Base-by-base conservation (phyloP, 2,329 filamentous ascomycete species). In the Pestalotiopsis sp. region DNA sequence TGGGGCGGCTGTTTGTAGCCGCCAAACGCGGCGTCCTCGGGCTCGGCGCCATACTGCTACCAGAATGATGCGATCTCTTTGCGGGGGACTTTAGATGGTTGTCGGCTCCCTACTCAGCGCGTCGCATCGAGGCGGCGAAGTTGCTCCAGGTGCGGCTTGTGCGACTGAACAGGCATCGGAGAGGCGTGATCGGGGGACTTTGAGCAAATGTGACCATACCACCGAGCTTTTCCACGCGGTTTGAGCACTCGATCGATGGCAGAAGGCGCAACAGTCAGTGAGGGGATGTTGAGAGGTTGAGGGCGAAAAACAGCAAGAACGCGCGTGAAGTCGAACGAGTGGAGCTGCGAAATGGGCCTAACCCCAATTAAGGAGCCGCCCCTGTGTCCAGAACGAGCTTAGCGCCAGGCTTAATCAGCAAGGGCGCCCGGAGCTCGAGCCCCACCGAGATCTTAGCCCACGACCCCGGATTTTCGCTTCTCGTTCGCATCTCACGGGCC, bases 111-210 rank as follows among this genome's bases (percentile, higher is more conserved):
- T 72, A 74, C 74, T 78, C 77, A 79, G 76, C 76, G 76, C 76
- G 77, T 78, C 76, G 76, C 77, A 77, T 75, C 75, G 65, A 74
- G 72, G 70, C 68, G 74, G 69, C 73, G 74, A 72, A 73, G 75
- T 72, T 75, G 74, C 69, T 70, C 74, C 69, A 71, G 70, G 68
- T 72, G 73, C 68, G 74, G 73, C 67, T 71, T 71, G 68, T 65
- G 71, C 68, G 71, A 73, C 70, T 73, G 76, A 77, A 75, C 70
- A 78, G 73, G 75, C 77, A 79, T 79, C 77, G 75, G 76, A 74
- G 70, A 72, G 65, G 68, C 65, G 64, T 68, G 59, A 71, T 60
- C 13, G 31, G 61, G 49, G 25, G 38, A 20, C 14, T 17, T 27
- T 39, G n/a, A 11, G 36, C 17, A 27, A 27, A 38, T 36, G 38